A percentile compares a stretch with the other conserved stretches of the same genome.
Conservation (phyloP, 768 basidiomycete species). For the Pilatotrama ljubarskyi region DNA sequence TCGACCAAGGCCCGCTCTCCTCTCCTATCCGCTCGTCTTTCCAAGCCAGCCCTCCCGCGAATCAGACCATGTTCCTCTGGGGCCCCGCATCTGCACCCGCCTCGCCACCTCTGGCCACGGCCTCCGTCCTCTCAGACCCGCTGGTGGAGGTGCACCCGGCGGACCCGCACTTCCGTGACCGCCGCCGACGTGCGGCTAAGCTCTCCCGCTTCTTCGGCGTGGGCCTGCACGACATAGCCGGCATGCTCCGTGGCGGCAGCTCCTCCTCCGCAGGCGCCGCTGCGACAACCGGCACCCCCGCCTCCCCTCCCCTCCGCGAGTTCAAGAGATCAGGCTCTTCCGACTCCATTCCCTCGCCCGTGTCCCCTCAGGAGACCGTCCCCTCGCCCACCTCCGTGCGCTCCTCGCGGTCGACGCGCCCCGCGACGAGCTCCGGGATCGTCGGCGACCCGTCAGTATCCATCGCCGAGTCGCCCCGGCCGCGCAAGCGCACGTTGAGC, state of each 20-base stretch:
- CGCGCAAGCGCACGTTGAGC: constrained; percentile 12
- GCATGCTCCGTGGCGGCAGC: constrained; percentile 21
- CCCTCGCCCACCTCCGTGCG: neutral
- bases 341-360: constrained; percentile 19
- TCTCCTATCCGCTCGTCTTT: constrained; percentile 10
- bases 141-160: constrained; percentile 7
- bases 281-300: neutral
- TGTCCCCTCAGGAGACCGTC: constrained; percentile 16
- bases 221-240: constrained; percentile 45
- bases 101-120: neutral
- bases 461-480: neutral
- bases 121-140: constrained; percentile 4
- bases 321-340: constrained; percentile 37
- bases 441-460: neutral
- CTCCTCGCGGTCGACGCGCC: neutral
- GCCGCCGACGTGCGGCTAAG: constrained; percentile 52
- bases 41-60: constrained; percentile 10
- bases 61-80: constrained; percentile 10
- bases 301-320: constrained; percentile 5
- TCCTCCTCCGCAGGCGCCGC: constrained; percentile 11
- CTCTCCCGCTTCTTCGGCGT: constrained; percentile 61
- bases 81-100: constrained; percentile 8
- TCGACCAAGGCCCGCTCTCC: neutral
- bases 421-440: constrained; percentile 5
- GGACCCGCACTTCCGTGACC: constrained; percentile 29